These are phyloP conservation scores for Xerocomus cyaneibrunnescens DNA, from an alignment of 1,284 basidiomycete genomes.

Conservation along the genomic window DNA sequence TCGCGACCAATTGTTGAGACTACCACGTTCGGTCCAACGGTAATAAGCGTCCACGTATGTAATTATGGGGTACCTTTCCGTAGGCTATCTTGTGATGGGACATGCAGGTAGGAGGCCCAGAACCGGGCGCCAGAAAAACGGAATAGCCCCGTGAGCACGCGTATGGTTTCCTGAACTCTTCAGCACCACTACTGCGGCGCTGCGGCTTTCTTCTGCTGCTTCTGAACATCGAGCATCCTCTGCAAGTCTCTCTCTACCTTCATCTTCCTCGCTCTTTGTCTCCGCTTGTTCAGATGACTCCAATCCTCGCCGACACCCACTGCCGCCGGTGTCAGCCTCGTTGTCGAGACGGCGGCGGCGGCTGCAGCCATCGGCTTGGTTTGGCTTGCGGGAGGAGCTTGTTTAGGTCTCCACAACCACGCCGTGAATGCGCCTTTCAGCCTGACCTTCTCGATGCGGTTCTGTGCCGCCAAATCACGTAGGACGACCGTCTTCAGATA, in stretches of 20 bases:
- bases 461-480: slow-evolving; percentile 43
- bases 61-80: too few relatives aligned
- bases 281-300: slow-evolving; percentile 54
- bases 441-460: slow-evolving; percentile 46
- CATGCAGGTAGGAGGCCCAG: too few relatives aligned
- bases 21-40: too few relatives aligned
- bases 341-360: not conserved
- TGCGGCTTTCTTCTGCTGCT: slow-evolving; percentile 10
- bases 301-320: slow-evolving; percentile 55
- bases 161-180: too few relatives aligned
- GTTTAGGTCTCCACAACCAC: slow-evolving; percentile 42
- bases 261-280: slow-evolving; percentile 42
- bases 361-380: not conserved
- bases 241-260: slow-evolving; percentile 39
- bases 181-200: not conserved
- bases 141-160: too few relatives aligned
- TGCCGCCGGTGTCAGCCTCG: slow-evolving; percentile 28
- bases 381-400: not conserved
- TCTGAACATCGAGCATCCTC: slow-evolving; percentile 33
- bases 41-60: too few relatives aligned
- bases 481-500: slow-evolving; percentile 59
- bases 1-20: too few relatives aligned
- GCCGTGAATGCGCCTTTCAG: slow-evolving; percentile 32
- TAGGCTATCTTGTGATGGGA: too few relatives aligned
- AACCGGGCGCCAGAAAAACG: too few relatives aligned